Evolutionary conservation across 1,284 basidiomycete species (phyloP).

Genomic region (Earliella scabrosa): DNA sequence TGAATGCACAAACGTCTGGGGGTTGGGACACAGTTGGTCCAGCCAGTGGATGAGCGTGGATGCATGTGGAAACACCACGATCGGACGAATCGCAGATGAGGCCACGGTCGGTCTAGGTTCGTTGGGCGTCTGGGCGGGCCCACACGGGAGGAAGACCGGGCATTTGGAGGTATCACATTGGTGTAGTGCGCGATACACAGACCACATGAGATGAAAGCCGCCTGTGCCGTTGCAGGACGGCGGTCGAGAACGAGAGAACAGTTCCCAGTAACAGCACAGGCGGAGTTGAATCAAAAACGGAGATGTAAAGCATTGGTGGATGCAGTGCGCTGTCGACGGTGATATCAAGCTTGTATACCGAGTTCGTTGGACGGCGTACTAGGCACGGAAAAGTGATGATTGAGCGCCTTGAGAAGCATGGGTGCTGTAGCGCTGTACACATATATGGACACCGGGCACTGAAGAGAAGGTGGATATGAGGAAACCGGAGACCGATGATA

Average conservation of each 20-base stretch:
- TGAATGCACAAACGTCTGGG: not conserved
- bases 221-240: not conserved
- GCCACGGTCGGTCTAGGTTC: constrained; percentile 15
- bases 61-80: not conserved
- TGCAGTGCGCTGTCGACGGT: not conserved
- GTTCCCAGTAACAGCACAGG: not conserved
- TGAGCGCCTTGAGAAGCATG: not conserved
- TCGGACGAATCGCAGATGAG: constrained; percentile 11
- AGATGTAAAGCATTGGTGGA: not conserved
- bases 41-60: not conserved
- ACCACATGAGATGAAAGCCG: not conserved
- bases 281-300: not conserved
- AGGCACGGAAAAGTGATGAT: not conserved
- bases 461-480: constrained; percentile 10
- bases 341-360: not conserved
- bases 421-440: not conserved
- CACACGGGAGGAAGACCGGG: not conserved
- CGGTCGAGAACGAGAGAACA: not conserved
- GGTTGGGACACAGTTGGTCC: not conserved
- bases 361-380: too few species aligned
- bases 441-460: constrained; percentile 6
- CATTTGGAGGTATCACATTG: not conserved
- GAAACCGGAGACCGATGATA: constrained; percentile 20
- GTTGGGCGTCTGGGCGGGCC: constrained; percentile 5
- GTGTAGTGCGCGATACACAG: not conserved